Conservation (phyloP, 208 protist genomes). For the Lotmaria passim region DNA sequence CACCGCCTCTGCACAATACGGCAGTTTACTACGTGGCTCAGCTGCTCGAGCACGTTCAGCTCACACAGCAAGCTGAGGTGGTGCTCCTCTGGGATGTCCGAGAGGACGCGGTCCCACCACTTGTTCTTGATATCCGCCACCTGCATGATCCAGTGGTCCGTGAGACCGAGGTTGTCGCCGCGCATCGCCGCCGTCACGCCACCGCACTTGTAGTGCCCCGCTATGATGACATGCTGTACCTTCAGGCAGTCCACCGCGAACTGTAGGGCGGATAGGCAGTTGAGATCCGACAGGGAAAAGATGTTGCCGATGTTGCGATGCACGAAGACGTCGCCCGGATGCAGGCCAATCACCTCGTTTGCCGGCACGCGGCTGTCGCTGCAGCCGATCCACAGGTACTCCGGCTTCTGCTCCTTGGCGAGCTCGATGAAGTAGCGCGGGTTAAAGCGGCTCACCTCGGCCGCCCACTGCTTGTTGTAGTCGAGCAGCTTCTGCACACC, state of each 20-base stretch:
- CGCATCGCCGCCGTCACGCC: slow-evolving; percentile 84
- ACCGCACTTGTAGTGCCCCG: slow-evolving; percentile 94
- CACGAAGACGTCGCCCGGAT: slow-evolving; percentile 93
- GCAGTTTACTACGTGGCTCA: slow-evolving; percentile 67
- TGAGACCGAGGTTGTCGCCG: slow-evolving; percentile 55
- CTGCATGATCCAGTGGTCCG: slow-evolving; percentile 84
- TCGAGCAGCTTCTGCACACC: slow-evolving; percentile 82
- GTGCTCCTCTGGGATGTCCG: slow-evolving; percentile 43
- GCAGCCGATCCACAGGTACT: slow-evolving; percentile 95
- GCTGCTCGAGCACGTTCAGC: slow-evolving; percentile 80
- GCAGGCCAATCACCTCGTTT: slow-evolving; percentile 87
- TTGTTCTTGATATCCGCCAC: slow-evolving; percentile 69
- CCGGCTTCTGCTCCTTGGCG: slow-evolving; percentile 81
- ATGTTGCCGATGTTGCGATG: slow-evolving; percentile 96
- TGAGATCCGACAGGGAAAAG: slow-evolving; percentile 88
- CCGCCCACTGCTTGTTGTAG: slow-evolving; percentile 90
- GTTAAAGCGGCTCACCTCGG: slow-evolving; percentile 69
- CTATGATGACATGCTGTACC: slow-evolving; percentile 93
- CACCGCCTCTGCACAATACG: slow-evolving; percentile 65
- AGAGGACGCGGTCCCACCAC: slow-evolving; percentile 60
- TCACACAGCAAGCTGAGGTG: slow-evolving; percentile 74
- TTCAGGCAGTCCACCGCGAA: slow-evolving; percentile 94
- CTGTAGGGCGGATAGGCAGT: slow-evolving; percentile 91
- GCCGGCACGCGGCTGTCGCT: slow-evolving; percentile 87
- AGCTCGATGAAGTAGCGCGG: slow-evolving; percentile 89